phyloP scores from a whole-genome alignment of 345 rosid genomes.

The Rhizophora apiculata region DNA sequence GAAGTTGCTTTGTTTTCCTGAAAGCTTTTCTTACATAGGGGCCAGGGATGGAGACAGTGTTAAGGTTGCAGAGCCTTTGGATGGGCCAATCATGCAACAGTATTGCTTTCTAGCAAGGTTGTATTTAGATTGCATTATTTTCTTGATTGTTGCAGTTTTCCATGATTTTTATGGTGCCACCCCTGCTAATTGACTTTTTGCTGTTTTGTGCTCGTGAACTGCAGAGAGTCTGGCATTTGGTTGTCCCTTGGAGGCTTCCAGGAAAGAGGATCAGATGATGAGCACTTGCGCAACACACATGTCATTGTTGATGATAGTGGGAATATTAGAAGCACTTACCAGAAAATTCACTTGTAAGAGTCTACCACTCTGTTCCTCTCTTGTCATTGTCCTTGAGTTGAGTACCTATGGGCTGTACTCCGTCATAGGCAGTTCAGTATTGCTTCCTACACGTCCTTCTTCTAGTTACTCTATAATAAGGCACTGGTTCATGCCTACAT shows the following conservation, averaged over 20 bases:
- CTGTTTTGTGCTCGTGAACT: conserved; percentile 4
- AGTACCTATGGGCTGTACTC: background rate
- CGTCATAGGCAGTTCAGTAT: background rate
- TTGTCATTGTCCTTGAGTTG: background rate
- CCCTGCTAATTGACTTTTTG: background rate
- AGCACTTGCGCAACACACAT: conserved; percentile 74
- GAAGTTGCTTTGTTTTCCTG: conserved; percentile 85
- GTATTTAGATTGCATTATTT: background rate
- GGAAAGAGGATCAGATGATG: conserved; percentile 70
- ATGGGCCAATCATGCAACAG: conserved; percentile 76
- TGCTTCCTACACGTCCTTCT: background rate
- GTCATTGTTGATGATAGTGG: conserved; percentile 73
- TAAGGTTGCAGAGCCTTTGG: conserved; percentile 64
- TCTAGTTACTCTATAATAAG: no score
- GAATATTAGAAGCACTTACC: conserved; percentile 59
- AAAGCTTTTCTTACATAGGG: conserved; percentile 74
- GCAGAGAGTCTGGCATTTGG: conserved; percentile 81
- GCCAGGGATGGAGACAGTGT: conserved; percentile 66
- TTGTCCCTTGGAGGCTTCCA: conserved; percentile 93
- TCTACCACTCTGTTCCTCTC: background rate
- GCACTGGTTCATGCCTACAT: background rate
- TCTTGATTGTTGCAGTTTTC: background rate
- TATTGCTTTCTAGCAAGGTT: conserved; percentile 90
- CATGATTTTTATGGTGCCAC: background rate
- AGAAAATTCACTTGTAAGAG: conserved; percentile 78